A percentile compares a stretch with the other conserved stretches of the same genome.
These are phyloP conservation scores for Plantago lanceolata DNA, from an alignment of 305 asterid species.

Conservation along the genomic window DNA sequence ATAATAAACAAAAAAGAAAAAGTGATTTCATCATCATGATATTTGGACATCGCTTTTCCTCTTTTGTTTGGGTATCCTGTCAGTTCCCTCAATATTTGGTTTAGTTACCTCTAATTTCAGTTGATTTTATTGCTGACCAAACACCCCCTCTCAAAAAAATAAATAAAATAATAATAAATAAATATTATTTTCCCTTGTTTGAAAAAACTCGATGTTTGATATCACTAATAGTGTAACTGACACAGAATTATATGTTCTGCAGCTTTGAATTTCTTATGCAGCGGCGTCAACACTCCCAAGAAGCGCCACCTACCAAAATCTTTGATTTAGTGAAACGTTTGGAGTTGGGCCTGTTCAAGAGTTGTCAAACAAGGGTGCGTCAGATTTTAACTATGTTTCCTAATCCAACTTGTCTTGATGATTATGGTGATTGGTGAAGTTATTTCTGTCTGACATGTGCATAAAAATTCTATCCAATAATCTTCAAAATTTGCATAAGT, in stretches of 20 bases:
- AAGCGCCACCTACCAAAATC: constrained; percentile 47
- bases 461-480: constrained; percentile 15
- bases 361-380: constrained; percentile 73
- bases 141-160: not conserved
- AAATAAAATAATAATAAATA: not conserved
- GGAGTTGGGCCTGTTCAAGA: constrained; percentile 72
- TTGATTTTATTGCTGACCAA: too few species aligned
- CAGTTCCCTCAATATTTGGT: not conserved
- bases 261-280: constrained; percentile 61
- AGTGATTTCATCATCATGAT: not conserved
- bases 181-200: constrained; percentile 2
- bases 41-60: not conserved
- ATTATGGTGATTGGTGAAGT: not conserved
- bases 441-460: constrained; percentile 16
- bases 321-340: constrained; percentile 70
- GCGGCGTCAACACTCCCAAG: constrained; percentile 58
- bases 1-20: too few species aligned
- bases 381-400: constrained; percentile 19
- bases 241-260: constrained; percentile 34
- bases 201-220: not conserved
- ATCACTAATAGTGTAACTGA: constrained; percentile 15
- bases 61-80: constrained; percentile 5
- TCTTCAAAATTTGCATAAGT: constrained; percentile 14
- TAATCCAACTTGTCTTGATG: not conserved
- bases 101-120: too few species aligned